Percentiles rank a stretch among this genome's conserved stretches.
These are phyloP conservation scores for Iberis amara DNA, from an alignment of 441 rosid genomes.

Conservation along the genomic window DNA sequence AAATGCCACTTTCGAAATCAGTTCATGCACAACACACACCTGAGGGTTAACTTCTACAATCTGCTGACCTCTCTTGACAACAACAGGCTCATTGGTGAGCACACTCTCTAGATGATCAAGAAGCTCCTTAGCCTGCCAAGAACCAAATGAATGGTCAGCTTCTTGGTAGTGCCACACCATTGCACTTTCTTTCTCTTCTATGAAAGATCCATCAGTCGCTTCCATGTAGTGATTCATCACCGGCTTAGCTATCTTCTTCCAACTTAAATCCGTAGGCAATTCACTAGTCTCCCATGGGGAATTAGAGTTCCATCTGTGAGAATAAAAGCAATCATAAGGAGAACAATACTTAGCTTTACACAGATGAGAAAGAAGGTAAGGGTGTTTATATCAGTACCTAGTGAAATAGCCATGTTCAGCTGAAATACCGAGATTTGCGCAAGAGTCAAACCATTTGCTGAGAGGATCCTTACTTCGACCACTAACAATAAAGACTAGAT, in stretches of 20 bases:
- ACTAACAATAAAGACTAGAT: slow-evolving; percentile 66
- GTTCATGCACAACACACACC: slow-evolving; percentile 31
- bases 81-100: slow-evolving; percentile 75
- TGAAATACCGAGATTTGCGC: slow-evolving; percentile 55
- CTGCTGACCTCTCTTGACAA: slow-evolving; percentile 67
- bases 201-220: slow-evolving; percentile 71
- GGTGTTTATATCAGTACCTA: slow-evolving; percentile 38
- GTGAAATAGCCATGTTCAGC: slow-evolving; percentile 80
- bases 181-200: slow-evolving; percentile 70
- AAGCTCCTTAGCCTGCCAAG: slow-evolving; percentile 73
- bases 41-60: slow-evolving; percentile 86
- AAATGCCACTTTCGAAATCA: not conserved
- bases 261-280: slow-evolving; percentile 35
- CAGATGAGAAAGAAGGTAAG: not conserved
- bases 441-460: slow-evolving; percentile 64
- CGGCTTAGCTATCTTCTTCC: slow-evolving; percentile 64
- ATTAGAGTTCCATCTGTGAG: slow-evolving; percentile 49
- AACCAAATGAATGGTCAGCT: slow-evolving; percentile 62
- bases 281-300: slow-evolving; percentile 51
- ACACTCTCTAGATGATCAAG: slow-evolving; percentile 75
- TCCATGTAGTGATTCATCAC: slow-evolving; percentile 70
- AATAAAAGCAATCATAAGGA: not conserved
- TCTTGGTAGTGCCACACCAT: slow-evolving; percentile 75
- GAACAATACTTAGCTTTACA: slow-evolving; percentile 1
- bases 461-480: slow-evolving; percentile 66